Evolutionary conservation across 1,284 basidiomycete species (phyloP), one percentile per base, ranked within the genome.

Genomic region (Ustilago tritici): DNA sequence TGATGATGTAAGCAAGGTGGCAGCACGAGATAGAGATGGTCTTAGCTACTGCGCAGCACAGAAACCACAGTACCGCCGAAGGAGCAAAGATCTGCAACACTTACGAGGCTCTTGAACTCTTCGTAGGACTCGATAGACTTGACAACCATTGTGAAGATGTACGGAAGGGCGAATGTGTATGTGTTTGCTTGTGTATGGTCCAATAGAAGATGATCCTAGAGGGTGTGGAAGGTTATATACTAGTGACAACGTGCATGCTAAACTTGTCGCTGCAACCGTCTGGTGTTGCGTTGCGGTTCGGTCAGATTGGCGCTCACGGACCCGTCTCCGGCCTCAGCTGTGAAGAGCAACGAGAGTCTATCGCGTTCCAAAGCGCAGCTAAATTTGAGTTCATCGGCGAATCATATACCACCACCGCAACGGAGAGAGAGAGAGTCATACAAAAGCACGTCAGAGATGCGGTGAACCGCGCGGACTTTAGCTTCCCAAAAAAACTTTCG

Each of bases 101-200:
- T 70, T 50, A 90, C 90, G 77, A 90, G 87, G 43, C 85, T 71
- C 83, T 89, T 84, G 88, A 90, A 92, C 83, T 91, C 87, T n/a
- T 88, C 88, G 83, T 88, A 87, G 62, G 88, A 88, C 77, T 87
- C 87, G 86, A 92, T 88, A 76, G 86, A 86, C 65, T 88, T 88
- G 84, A 90, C 90, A 69, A 76, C 73, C 82, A 83, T 84, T 50
- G 40, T 76, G 56, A 40, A 40, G 52, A 35, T 56, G 40, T 38
- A 19, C 14, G 43, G 40, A 31, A 8, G 36, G 35, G 58, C 15
- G 34, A 12, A 38, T 12, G 23, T 19, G 19, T 35, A 31, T 12
- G 57, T 8, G 12, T 23, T 46, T 36, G 31, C 19, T 50, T 61
- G 31, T 56, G 15, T 28, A 31, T 23, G 58, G 23, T 53, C 7